A percentile compares a stretch with the other conserved stretches of the same genome.
These are phyloP conservation scores for Citrus reticulata DNA, from an alignment of 345 rosid genomes.

Conservation along the genomic window DNA sequence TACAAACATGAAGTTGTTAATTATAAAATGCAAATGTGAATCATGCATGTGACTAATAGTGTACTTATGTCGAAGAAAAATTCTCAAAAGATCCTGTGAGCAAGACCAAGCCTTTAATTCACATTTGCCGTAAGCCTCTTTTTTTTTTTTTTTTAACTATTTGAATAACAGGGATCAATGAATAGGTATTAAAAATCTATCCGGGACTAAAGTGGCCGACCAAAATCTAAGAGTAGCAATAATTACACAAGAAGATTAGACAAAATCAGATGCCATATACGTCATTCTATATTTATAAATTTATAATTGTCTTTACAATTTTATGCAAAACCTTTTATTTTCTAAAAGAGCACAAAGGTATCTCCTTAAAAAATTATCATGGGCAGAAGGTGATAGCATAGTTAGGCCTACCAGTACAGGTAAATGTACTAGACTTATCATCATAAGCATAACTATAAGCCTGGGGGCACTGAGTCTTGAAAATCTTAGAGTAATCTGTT, in stretches of 20 bases:
- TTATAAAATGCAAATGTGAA: too few species aligned
- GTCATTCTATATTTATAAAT: too few species aligned
- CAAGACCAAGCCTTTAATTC: background rate
- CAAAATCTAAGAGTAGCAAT: too few species aligned
- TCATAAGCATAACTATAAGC: constrained; percentile 60
- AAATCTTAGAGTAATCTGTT: constrained; percentile 31
- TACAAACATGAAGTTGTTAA: background rate
- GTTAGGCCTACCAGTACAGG: constrained; percentile 35
- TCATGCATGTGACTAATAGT: background rate
- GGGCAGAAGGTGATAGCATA: constrained; percentile 47
- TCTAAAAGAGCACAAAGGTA: background rate
- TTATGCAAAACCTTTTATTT: background rate
- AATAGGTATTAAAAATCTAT: too few species aligned
- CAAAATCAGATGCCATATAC: too few species aligned
- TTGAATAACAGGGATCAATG: too few species aligned
- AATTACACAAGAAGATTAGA: too few species aligned
- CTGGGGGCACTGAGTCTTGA: constrained; percentile 51
- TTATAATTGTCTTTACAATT: background rate
- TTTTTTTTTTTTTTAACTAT: too few species aligned
- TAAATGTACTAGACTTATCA: constrained; percentile 33
- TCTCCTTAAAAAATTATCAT: background rate
- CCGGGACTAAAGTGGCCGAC: too few species aligned
- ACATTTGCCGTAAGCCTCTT: too few species aligned
- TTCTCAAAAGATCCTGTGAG: background rate
- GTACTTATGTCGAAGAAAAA: too few species aligned